Conservation (phyloP, 1,284 basidiomycete species). For the Cutaneotrichosporon cavernicola region DNA sequence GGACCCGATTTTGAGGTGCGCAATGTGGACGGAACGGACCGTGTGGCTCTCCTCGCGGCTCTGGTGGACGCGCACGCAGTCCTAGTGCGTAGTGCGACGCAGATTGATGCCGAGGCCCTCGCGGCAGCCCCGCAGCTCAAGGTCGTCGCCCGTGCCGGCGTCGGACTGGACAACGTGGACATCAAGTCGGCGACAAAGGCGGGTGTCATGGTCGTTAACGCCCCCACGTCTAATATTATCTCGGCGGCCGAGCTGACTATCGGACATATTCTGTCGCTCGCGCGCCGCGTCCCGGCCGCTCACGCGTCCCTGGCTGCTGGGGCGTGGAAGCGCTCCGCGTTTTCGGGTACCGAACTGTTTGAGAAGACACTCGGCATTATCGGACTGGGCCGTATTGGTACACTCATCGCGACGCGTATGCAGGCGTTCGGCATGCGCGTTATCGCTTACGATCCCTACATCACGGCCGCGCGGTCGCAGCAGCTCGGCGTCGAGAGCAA, state of each 20-base stretch:
- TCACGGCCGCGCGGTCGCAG: constrained; percentile 14
- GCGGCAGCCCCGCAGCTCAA: constrained; percentile 13
- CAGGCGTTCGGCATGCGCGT: constrained; percentile 28
- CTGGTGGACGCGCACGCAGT: constrained; percentile 9
- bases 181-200: constrained; percentile 15
- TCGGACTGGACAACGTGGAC: constrained; percentile 24
- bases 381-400: constrained; percentile 29
- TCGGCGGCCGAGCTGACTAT: constrained; percentile 23
- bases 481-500: constrained; percentile 19
- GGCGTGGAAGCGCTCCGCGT: constrained; percentile 11
- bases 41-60: constrained; percentile 2
- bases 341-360: constrained; percentile 16
- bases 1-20: constrained; percentile 12
- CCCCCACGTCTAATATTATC: constrained; percentile 21
- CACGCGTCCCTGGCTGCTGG: constrained; percentile 12
- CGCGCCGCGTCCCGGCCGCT: constrained; percentile 16
- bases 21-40: constrained; percentile 18
- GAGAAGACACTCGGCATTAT: constrained; percentile 23
- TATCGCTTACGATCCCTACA: constrained; percentile 30
- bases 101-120: constrained; percentile 15
- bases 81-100: constrained; percentile 14
- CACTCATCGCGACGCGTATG: constrained; percentile 24
- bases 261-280: constrained; percentile 17
- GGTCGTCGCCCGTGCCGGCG: constrained; percentile 20
- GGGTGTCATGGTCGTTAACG: constrained; percentile 23